These are phyloP conservation scores for Colletotrichum sp. DNA, from an alignment of 2,329 filamentous ascomycete genomes.

Conservation along the genomic window DNA sequence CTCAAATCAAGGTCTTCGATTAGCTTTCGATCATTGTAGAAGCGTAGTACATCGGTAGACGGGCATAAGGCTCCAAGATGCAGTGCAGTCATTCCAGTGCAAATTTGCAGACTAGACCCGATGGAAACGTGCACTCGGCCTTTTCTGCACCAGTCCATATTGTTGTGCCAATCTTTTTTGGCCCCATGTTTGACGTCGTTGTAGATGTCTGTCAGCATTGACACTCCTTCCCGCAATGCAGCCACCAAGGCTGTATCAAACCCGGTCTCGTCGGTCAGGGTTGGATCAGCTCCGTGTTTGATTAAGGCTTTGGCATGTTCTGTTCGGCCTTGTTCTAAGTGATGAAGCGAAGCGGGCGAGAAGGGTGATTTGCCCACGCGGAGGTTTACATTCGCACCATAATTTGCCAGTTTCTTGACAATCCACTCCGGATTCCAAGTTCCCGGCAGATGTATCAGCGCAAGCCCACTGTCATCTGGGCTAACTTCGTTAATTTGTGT, in stretches of 20 bases:
- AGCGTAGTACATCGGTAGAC: neutral
- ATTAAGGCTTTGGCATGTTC: too few relatives aligned
- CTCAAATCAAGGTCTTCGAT: neutral
- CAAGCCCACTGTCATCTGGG: neutral
- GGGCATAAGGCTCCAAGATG: neutral
- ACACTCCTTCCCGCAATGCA: rapidly evolving
- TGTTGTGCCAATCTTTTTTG: neutral
- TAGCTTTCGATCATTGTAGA: neutral
- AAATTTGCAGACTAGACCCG: too few relatives aligned
- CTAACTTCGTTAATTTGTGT: neutral
- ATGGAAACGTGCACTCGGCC: too few relatives aligned
- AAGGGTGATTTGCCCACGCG: rapidly evolving
- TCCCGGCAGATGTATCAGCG: neutral
- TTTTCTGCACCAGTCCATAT: neutral
- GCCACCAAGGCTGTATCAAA: neutral
- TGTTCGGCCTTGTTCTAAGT: rapidly evolving
- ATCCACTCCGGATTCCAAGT: neutral
- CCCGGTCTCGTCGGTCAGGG: neutral
- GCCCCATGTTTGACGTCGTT: rapidly evolving
- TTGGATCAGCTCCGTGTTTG: neutral
- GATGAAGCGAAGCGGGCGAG: too few relatives aligned
- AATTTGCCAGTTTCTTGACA: neutral
- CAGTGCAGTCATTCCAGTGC: neutral
- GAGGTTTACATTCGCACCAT: neutral
- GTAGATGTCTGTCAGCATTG: neutral